Base-by-base conservation (phyloP, 495 filamentous ascomycete genomes). In the Cercophora sp. region DNA sequence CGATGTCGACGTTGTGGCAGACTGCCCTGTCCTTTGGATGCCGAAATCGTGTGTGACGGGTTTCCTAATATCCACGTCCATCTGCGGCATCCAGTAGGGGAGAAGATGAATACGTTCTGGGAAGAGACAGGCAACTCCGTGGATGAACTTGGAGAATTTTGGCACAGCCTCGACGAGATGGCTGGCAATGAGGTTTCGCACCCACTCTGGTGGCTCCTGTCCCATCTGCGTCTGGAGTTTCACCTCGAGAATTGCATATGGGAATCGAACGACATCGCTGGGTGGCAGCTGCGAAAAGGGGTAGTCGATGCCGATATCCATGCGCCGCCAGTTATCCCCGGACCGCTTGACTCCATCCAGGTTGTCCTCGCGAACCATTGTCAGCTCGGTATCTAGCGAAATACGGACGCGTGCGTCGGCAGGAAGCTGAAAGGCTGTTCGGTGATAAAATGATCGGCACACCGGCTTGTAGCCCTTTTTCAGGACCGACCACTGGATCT, bases 141-240 rank as follows among this genome's bases (percentile, higher is more conserved):
- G 93, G 54, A 99, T 99, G 69, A 97, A 99, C 72, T 99, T 99
- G 60, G 90, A 96, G 75, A 96, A 99, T 64, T 99, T 99, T 44
- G 93, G 93, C 1, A 97, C 91, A 1, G 94, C 93, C 67, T 99
- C 93, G 11, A 99, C 93, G 20, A 99, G 79, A 68, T 99, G 93
- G 59, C 87, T 93, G 13, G 89, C 79, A 19, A 88, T 93, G 35
- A 99, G 76, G 57, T 96, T 89, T 9, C 88, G 85, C 51, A 96
- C 92, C 93, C 93, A 99, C 61, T 91, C 84, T 0, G 93, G 93
- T 19, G 94, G 93, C 61, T 96, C 91, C 67, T 96, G 91, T n/a
- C 94, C 93, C 26, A 86, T 84, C 68, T 96, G 91, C 2, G 94
- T 99, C 70, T 97, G 94, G 22, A 99, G 78, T 75, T 99, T 99